phyloP scores from a whole-genome alignment of 2,329 filamentous ascomycete genomes.

The Zasmidium citrigriseum region DNA sequence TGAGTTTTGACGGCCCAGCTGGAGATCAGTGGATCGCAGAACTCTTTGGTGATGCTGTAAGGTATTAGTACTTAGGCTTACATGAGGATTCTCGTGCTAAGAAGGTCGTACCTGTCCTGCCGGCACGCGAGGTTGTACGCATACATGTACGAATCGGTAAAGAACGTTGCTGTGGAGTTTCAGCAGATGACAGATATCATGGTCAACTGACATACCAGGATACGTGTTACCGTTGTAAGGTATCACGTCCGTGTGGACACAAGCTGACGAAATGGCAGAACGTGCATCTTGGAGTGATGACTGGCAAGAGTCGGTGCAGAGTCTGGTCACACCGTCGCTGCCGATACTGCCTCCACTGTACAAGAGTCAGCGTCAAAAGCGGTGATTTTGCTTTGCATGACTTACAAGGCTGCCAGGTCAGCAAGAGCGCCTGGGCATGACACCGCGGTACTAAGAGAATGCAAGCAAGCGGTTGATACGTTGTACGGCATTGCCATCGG shows the following conservation, averaged over 20 bases:
- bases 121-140: neutral
- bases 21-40: neutral
- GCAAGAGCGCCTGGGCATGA: neutral
- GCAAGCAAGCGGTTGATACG: no score
- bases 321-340: neutral
- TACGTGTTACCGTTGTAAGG: neutral
- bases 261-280: neutral
- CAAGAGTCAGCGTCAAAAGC: no score
- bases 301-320: neutral
- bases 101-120: no score
- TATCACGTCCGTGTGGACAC: neutral
- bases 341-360: neutral
- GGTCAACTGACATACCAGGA: neutral
- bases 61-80: no score
- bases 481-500: no score
- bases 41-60: no score
- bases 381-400: no score
- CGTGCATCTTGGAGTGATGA: neutral
- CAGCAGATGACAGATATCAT: neutral
- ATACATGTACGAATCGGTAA: neutral
- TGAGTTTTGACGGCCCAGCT: neutral
- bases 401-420: no score
- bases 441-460: no score
- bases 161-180: neutral
- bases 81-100: no score